Base-by-base conservation (phyloP, 371 early-diverging fungal genomes). In the Rhizomucor pusillus region DNA sequence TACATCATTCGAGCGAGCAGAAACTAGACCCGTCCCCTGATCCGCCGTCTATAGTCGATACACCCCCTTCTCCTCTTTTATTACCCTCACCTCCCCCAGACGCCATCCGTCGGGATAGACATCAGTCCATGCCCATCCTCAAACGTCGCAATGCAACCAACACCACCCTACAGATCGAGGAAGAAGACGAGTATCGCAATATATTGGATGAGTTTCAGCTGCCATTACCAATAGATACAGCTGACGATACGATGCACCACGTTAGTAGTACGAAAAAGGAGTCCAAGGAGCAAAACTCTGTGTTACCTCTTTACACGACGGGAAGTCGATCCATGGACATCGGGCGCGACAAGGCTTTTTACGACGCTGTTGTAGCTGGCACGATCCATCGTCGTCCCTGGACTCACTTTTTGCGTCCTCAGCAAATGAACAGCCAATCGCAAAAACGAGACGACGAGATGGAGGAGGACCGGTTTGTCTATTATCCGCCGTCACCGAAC, bases 401-500 rank as follows among this genome's bases (percentile, higher is more conserved):
- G 52, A 60, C 66, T 16, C 61, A 60, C 18, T 58, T 39, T 47
- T 47, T 59, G 36, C 65, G 60, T 44, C 50, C 60, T 57, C 56
- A 53, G 60, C 54, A 60, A 23, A 11, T 43, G 13, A 44, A 43
- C 46, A 34, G 14, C 14, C 34, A 47, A 20, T 35, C 20, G 5
- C 16, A 35, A 54, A 46, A 36, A 44, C 36, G 36, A 53, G 36
- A 19, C 29, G 24, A 36, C 57, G 14, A 9, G 24, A 12, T 18
- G 18, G 22, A 11, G 47, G n/a, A 29, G 34, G 29, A 29, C 29
- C 29, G 29, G 29, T 54, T 67, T 14, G 64, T 69, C 16, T 73
- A 60, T 35, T 64, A 62, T 34, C 73, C 73, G 20, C 69, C 73
- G 10, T 69, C 73, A n/a, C 73, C 73, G 5, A 73, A 66, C 36